These are phyloP conservation scores for Phytophthora sp. DNA, from an alignment of 352 stramenopile genomes.

Conservation along the genomic window DNA sequence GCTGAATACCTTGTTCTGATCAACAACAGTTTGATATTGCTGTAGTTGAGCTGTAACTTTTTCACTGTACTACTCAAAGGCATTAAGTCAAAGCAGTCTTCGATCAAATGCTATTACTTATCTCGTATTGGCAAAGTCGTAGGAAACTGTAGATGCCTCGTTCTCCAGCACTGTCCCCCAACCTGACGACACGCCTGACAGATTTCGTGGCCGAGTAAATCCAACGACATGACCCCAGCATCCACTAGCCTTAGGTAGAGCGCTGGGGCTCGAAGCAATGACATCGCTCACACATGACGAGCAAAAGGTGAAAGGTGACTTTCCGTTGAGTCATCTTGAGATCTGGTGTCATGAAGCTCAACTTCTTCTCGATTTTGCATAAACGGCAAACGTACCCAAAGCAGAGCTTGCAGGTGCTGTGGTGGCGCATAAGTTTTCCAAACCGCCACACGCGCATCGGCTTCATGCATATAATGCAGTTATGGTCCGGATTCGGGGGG, in stretches of 20 bases:
- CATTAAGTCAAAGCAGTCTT: conserved; percentile 7
- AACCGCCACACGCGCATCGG: conserved; percentile 18
- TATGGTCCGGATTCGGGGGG: conserved; percentile 13
- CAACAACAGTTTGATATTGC: too few relatives aligned
- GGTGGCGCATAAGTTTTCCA: conserved; percentile 14
- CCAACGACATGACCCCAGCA: not conserved
- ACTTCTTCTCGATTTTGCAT: conserved; percentile 40
- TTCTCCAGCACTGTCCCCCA: conserved; percentile 23
- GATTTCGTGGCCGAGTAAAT: conserved; percentile 1
- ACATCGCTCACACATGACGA: conserved; percentile 31
- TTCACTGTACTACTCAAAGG: too few relatives aligned
- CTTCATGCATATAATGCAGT: conserved; percentile 35
- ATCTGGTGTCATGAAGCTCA: conserved; percentile 42
- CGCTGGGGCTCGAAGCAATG: conserved; percentile 14
- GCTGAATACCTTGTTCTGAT: too few relatives aligned
- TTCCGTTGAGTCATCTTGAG: conserved; percentile 38
- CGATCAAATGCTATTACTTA: conserved; percentile 16
- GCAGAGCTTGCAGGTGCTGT: conserved; percentile 38
- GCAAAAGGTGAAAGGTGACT: conserved; percentile 46
- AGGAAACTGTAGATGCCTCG: conserved; percentile 10
- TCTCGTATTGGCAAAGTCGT: conserved; percentile 31
- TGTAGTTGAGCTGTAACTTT: too few relatives aligned
- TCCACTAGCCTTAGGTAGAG: conserved; percentile 15
- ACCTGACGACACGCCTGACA: conserved; percentile 6
- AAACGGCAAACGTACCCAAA: conserved; percentile 33